These are phyloP conservation scores for Globisporangium cystogenes DNA, from an alignment of 352 stramenopile species.

Conservation along the genomic window DNA sequence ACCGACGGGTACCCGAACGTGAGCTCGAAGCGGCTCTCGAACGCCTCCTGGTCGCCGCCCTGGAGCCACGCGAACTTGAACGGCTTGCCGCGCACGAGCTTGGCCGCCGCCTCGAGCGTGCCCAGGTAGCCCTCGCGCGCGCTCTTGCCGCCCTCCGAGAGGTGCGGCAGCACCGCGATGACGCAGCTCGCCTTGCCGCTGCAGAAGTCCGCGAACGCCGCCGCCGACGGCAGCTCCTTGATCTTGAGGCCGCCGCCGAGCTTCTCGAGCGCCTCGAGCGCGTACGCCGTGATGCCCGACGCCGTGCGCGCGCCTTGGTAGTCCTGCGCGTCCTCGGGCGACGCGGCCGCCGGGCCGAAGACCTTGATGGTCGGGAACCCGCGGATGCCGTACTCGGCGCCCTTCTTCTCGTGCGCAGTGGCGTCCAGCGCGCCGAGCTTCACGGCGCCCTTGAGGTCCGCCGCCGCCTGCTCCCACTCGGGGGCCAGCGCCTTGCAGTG, in stretches of 20 bases:
- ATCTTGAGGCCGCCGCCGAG: conserved; percentile 73
- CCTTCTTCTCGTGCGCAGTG: conserved; percentile 89
- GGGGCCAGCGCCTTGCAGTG: conserved; percentile 91
- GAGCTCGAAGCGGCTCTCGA: conserved; percentile 85
- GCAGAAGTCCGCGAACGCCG: conserved; percentile 77
- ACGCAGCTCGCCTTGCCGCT: conserved; percentile 87
- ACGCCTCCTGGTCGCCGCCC: conserved; percentile 74
- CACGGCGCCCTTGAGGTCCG: conserved; percentile 84
- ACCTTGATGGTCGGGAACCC: conserved; percentile 96
- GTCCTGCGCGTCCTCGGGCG: conserved; percentile 52
- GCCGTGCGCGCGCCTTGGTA: conserved; percentile 88
- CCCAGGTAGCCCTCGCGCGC: conserved; percentile 83
- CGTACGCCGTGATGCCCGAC: conserved; percentile 75
- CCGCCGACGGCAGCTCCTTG: conserved; percentile 67
- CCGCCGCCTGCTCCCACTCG: conserved; percentile 88
- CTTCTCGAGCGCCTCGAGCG: conserved; percentile 61
- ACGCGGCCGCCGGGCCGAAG: conserved; percentile 73
- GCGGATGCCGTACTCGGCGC: conserved; percentile 82
- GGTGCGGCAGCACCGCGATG: conserved; percentile 86
- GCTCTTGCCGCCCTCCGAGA: conserved; percentile 82
- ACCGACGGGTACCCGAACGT: conserved; percentile 91
- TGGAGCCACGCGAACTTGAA: conserved; percentile 92
- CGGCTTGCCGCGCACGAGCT: conserved; percentile 84
- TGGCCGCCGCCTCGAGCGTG: conserved; percentile 75
- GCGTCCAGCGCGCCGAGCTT: conserved; percentile 91